Evolutionary conservation across 1,139 yeast species (phyloP).

Genomic region (Pneumocystis wakefieldiae): DNA sequence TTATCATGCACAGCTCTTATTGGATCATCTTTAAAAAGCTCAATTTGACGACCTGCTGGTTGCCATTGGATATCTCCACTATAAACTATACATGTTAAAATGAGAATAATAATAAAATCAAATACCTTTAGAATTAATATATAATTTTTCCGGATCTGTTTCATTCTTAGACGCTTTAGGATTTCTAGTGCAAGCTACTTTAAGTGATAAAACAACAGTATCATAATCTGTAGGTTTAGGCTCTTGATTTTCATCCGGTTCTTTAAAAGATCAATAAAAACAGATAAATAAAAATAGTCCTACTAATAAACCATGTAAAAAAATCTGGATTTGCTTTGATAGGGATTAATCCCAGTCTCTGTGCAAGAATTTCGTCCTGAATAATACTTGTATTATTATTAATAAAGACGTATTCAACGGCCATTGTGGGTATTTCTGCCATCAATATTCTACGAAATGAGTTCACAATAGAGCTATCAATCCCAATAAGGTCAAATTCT

Average conservation of each 20-base stretch:
- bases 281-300: slow-evolving; percentile 40
- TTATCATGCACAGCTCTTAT: slow-evolving; percentile 46
- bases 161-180: slow-evolving; percentile 68
- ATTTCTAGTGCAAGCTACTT: slow-evolving; percentile 70
- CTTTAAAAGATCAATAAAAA: slow-evolving; percentile 6
- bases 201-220: slow-evolving; percentile 69
- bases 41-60: slow-evolving; percentile 79
- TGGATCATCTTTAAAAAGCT: slow-evolving; percentile 54
- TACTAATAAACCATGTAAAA: slow-evolving; percentile 51
- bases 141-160: slow-evolving; percentile 69
- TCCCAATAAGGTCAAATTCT: slow-evolving; percentile 71
- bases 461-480: slow-evolving; percentile 87
- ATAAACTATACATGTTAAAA: slow-evolving; percentile 33
- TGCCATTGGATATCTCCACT: slow-evolving; percentile 80
- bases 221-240: slow-evolving; percentile 55
- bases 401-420: slow-evolving; percentile 79
- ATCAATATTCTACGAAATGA: slow-evolving; percentile 96
- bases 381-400: slow-evolving; percentile 91
- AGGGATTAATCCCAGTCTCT: slow-evolving; percentile 84
- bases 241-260: slow-evolving; percentile 22
- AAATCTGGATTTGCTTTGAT: slow-evolving; percentile 83
- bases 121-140: slow-evolving; percentile 48
- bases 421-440: slow-evolving; percentile 90
- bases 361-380: slow-evolving; percentile 93
- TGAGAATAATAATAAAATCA: not conserved